A percentile compares a stretch with the other conserved stretches of the same genome.
Evolutionary conservation across 129 eudicot genomes (phyloP).

Genomic region (Centella asiatica): DNA sequence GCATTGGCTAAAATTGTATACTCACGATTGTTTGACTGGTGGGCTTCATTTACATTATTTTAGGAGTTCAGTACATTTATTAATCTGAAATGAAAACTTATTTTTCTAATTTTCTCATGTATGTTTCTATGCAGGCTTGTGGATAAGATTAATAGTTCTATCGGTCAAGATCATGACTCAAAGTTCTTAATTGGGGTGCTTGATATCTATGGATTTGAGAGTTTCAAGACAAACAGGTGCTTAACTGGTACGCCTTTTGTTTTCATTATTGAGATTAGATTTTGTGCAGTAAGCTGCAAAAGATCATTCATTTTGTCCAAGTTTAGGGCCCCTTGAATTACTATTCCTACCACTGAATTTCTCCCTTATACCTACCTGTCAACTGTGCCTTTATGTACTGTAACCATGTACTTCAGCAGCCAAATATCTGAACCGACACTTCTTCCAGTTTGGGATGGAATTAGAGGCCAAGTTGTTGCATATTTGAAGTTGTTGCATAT

Average conservation of each 20-base stretch:
- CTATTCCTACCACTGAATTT: too few species aligned
- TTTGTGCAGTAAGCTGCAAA: slow-evolving; percentile 8
- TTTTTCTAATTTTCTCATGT: slow-evolving; percentile 8
- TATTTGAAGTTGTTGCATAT: background rate
- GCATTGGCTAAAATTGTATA: slow-evolving; percentile 92
- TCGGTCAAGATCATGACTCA: slow-evolving; percentile 90
- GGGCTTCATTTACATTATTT: slow-evolving; percentile 22
- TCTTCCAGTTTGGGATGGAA: background rate
- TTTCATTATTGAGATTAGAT: slow-evolving; percentile 34
- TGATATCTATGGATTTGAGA: slow-evolving; percentile 96
- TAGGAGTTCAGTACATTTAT: slow-evolving; percentile 9
- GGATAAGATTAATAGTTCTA: slow-evolving; percentile 80
- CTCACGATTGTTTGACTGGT: slow-evolving; percentile 97
- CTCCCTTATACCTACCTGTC: too few species aligned
- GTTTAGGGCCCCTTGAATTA: too few species aligned
- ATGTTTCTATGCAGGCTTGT: slow-evolving; percentile 68
- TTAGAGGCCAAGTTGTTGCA: background rate
- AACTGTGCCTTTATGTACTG: too few species aligned
- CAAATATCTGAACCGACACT: background rate
- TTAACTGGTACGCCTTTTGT: slow-evolving; percentile 64
- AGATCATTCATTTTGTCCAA: too few species aligned
- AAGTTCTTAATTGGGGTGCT: slow-evolving; percentile 84
- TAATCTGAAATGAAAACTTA: background rate
- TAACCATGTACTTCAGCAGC: background rate
- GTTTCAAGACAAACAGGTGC: slow-evolving; percentile 99